Evolutionary conservation across 2,329 filamentous ascomycete species (phyloP), one percentile per base, ranked within the genome.

Genomic region (Aureobasidium sp.): DNA sequence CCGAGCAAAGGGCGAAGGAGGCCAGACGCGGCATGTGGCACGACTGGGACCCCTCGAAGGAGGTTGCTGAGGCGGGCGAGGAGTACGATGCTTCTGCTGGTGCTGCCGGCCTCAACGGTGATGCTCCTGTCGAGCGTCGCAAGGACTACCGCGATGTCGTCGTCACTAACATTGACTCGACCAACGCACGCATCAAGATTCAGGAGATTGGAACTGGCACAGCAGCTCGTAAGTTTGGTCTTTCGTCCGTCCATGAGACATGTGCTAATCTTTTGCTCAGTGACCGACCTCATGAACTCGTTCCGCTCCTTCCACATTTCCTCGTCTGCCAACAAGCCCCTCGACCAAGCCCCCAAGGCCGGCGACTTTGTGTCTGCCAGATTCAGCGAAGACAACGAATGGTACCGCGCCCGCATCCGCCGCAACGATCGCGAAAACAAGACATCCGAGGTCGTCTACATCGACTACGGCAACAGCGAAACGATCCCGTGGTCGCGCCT

Each of bases 381-480:
- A 73, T 99, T 97, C 80, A 88, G 87, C 7, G 87, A 87, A 58
- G 94, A 99, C 72, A 85, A 87, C 64, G 86, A 94, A 68, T 99
- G 93, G 93, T 99, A 99, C 79, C 90, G 94, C 65, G 94, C 90
- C 36, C 88, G 87, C 65, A 86, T 99, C 65, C 88, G 92, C 65
- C 87, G 92, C 72, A 97, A 97, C 76, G 94, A 99, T 78, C 91
- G 94, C 65, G 84, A 92, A 9, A 87, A 87, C 70, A 91, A 94
- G 82, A 86, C 89, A 69, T 88, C 91, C 27, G 94, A 99, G 75
- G 88, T 99, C 29, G 79, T 95, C 49, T 99, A 96, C 77, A 85
- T 99, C 65, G 94, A 99, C 79, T 99, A 95, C 75, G 94, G 94
- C 69, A 99, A 99, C 82, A 88, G 85, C 61, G 94, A 99, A 77